A percentile compares a stretch with the other conserved stretches of the same genome.
These are phyloP conservation scores for Punctularia strigosozonata DNA, from an alignment of 768 basidiomycete genomes.

Conservation along the genomic window DNA sequence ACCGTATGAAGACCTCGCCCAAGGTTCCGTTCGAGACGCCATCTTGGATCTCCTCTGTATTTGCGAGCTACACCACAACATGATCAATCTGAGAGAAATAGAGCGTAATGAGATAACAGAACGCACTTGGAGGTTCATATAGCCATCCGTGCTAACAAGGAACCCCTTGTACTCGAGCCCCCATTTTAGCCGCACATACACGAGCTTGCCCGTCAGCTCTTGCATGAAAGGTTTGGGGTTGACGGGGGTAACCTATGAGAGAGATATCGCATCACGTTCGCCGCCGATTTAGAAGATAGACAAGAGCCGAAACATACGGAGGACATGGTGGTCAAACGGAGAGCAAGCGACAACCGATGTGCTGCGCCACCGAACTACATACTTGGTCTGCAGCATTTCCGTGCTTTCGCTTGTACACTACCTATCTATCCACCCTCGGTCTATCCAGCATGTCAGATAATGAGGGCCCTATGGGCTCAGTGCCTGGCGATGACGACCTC, in stretches of 20 bases:
- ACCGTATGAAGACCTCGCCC: slow-evolving; percentile 99
- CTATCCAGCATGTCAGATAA: slow-evolving; percentile 70
- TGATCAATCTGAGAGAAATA: background rate
- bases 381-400: too few species aligned
- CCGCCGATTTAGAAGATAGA: too few species aligned
- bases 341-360: slow-evolving; percentile 20
- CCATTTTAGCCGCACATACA: slow-evolving; percentile 95
- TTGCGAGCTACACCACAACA: slow-evolving; percentile 67
- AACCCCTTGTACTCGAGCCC: slow-evolving; percentile 99
- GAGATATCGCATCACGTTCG: too few species aligned
- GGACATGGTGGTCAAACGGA: slow-evolving; percentile 46
- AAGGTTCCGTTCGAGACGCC: slow-evolving; percentile 90
- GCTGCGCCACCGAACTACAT: too few species aligned
- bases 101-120: slow-evolving; percentile 1
- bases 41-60: slow-evolving; percentile 96
- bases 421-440: slow-evolving; percentile 1
- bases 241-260: slow-evolving; percentile 78
- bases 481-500: slow-evolving; percentile 79
- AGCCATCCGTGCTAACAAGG: slow-evolving; percentile 95
- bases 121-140: slow-evolving; percentile 96
- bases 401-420: background rate
- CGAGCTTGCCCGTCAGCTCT: slow-evolving; percentile 94
- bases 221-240: slow-evolving; percentile 99
- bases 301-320: too few species aligned
- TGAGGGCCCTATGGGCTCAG: slow-evolving; percentile 60